Conservation (phyloP, 305 asterid species). For the Solanum hybrid region DNA sequence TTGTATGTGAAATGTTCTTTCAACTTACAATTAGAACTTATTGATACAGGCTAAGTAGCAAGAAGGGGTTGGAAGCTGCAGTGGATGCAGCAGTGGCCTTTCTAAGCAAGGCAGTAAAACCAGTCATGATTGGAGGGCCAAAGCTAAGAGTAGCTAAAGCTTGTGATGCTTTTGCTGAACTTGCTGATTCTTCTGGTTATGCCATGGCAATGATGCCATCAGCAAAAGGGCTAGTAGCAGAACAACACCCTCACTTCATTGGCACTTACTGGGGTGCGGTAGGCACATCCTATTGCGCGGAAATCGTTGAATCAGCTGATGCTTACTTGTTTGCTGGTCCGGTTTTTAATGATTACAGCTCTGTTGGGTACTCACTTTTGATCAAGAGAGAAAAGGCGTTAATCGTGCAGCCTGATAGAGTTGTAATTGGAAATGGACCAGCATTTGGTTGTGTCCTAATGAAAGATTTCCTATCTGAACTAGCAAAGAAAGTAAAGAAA, state of each 20-base stretch:
- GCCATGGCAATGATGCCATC: conserved; percentile 40
- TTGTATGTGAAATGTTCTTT: background rate
- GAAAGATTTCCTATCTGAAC: conserved; percentile 43
- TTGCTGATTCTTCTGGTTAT: conserved; percentile 37
- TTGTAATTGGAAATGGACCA: conserved; percentile 44
- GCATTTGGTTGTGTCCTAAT: conserved; percentile 46
- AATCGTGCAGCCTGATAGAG: conserved; percentile 55
- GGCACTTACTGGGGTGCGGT: conserved; percentile 56
- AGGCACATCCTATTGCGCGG: conserved; percentile 38
- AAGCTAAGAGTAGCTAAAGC: conserved; percentile 49
- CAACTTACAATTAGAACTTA: background rate
- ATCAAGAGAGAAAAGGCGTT: conserved; percentile 49
- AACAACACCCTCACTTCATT: conserved; percentile 38
- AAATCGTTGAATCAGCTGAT: conserved; percentile 46
- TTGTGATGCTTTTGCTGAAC: conserved; percentile 24
- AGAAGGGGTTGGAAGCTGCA: conserved; percentile 39
- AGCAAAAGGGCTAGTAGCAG: conserved; percentile 40
- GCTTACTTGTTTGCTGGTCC: conserved; percentile 46
- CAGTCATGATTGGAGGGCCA: conserved; percentile 59
- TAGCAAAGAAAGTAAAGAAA: conserved; percentile 20
- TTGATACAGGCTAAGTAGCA: conserved; percentile 35
- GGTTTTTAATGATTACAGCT: conserved; percentile 41
- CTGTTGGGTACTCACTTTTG: conserved; percentile 44
- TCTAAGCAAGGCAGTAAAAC: conserved; percentile 57
- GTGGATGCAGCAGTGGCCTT: conserved; percentile 50